phyloP scores from a whole-genome alignment of 2,329 filamentous ascomycete genomes.

The Trichoderma sp. region DNA sequence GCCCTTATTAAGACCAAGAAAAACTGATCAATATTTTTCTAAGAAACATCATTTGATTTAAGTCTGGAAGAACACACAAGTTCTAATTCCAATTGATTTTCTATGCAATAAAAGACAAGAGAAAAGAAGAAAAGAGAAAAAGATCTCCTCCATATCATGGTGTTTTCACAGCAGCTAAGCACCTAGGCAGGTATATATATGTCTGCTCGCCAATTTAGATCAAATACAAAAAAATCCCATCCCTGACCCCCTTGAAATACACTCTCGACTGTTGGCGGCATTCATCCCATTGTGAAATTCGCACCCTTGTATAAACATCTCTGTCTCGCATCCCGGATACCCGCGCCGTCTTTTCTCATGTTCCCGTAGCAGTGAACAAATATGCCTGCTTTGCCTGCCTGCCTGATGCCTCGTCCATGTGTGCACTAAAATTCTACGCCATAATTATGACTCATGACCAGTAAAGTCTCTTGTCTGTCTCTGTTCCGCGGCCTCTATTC shows the following conservation, averaged over 20 bases:
- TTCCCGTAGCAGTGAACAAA: conserved; percentile 17
- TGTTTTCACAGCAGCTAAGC: not conserved
- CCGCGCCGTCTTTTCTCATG: conserved; percentile 4
- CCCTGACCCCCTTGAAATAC: not conserved
- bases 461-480: not conserved
- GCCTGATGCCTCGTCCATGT: conserved; percentile 20
- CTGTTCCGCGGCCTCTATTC: not conserved
- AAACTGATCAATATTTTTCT: not conserved
- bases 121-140: no score
- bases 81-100: not conserved
- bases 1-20: not conserved
- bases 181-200: not conserved
- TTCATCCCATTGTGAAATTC: not conserved
- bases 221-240: not conserved
- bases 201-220: not conserved
- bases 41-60: not conserved
- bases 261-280: not conserved
- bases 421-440: conserved; percentile 14
- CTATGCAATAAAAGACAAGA: not conserved
- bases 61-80: not conserved
- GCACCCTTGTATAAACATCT: not conserved
- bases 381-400: not conserved
- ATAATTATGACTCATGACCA: not conserved
- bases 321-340: conserved; percentile 8
- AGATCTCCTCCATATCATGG: not conserved